Evolutionary conservation across 495 filamentous ascomycete species (phyloP).

Genomic region (Lophiostoma macrostomum): DNA sequence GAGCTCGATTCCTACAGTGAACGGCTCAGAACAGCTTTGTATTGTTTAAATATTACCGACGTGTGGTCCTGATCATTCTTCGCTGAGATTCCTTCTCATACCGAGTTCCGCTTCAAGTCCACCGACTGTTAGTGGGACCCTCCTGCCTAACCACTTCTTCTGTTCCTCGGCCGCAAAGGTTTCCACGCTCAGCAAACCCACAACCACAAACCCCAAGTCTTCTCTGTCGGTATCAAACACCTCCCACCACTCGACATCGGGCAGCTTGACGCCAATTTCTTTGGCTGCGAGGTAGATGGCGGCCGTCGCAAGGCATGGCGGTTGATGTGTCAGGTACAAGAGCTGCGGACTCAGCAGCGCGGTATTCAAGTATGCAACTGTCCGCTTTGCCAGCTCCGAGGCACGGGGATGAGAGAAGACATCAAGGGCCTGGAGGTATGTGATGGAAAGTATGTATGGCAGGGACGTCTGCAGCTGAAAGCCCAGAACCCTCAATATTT

Average conservation of each 20-base stretch:
- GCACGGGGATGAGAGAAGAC: conserved; percentile 44
- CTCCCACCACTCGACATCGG: conserved; percentile 89
- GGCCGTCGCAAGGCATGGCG: conserved; percentile 76
- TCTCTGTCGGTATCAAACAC: conserved; percentile 97
- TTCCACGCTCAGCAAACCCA: conserved; percentile 77
- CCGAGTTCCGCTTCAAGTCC: conserved; percentile 62
- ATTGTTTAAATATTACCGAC: not conserved
- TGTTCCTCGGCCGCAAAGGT: conserved; percentile 61
- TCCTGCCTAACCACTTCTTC: conserved; percentile 45
- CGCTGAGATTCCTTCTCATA: conserved; percentile 45
- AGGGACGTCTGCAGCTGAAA: conserved; percentile 82
- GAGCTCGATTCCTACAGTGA: too few relatives aligned
- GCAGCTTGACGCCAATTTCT: conserved; percentile 71
- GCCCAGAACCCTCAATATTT: conserved; percentile 68
- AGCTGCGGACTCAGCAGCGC: conserved; percentile 82
- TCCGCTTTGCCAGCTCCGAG: conserved; percentile 54
- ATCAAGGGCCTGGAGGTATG: conserved; percentile 86
- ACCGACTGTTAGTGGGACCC: conserved; percentile 48
- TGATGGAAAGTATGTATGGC: conserved; percentile 84
- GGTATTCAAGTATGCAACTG: conserved; percentile 76
- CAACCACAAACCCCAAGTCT: conserved; percentile 89
- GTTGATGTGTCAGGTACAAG: conserved; percentile 89
- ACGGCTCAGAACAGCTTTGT: not conserved
- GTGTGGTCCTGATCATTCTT: conserved; percentile 6
- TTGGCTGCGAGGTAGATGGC: conserved; percentile 86